Conservation (phyloP, 2,329 filamentous ascomycete genomes). For the Cercospora citrullina region DNA sequence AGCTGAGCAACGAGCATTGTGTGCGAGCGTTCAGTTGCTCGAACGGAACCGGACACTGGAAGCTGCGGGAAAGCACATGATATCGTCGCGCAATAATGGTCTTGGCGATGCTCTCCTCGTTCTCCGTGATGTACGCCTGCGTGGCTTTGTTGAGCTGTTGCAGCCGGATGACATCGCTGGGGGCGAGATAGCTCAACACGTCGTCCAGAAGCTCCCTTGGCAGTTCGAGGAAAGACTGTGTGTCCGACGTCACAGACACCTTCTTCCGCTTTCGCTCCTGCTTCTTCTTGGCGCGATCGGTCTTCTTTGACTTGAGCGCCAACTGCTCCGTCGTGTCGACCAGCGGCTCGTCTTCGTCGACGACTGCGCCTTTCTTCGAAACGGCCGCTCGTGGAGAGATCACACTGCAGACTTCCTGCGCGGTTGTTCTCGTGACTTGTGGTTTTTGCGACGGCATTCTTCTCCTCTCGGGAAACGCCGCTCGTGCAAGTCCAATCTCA, state of each 20-base stretch:
- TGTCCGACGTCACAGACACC: constrained; percentile 36
- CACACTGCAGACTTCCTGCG: constrained; percentile 19
- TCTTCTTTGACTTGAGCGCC: constrained; percentile 55
- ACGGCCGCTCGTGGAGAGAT: constrained; percentile 15
- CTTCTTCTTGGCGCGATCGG: constrained; percentile 50
- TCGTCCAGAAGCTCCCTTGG: constrained; percentile 56
- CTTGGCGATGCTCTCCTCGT: constrained; percentile 49
- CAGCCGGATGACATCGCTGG: constrained; percentile 55
- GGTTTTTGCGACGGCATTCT: neutral
- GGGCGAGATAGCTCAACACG: constrained; percentile 50
- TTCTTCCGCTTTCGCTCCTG: constrained; percentile 36
- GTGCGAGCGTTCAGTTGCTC: constrained; percentile 33
- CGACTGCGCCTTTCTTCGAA: constrained; percentile 2
- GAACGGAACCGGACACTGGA: constrained; percentile 53
- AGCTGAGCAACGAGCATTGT: constrained; percentile 43
- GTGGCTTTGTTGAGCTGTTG: constrained; percentile 47
- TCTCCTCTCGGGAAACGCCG: neutral
- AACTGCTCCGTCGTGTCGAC: constrained; percentile 54
- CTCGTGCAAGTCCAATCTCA: neutral
- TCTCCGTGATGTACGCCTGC: constrained; percentile 46
- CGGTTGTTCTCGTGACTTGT: neutral
- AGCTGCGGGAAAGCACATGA: constrained; percentile 52
- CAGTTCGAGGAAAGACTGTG: constrained; percentile 47
- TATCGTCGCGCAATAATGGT: constrained; percentile 53
- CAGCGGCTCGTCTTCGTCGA: constrained; percentile 48